Base-by-base conservation (phyloP, 1,284 basidiomycete genomes). In the Hymenochaete sp. region DNA sequence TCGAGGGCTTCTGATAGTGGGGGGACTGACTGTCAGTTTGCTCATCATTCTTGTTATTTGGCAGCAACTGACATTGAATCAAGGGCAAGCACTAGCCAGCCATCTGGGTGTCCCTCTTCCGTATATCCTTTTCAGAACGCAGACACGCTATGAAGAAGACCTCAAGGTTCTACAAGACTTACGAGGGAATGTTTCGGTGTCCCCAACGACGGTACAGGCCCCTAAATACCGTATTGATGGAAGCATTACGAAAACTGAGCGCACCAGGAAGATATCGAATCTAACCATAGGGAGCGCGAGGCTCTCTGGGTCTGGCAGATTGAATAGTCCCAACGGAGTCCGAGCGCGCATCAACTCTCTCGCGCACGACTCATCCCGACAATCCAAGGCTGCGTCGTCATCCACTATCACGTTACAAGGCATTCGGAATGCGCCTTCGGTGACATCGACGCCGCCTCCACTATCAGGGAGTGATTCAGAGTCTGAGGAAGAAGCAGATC, bases 31-130 rank as follows among this genome's bases (percentile, higher is more conserved):
- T 89, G 85, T 86, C 57, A 62, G 79, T 70, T 14, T 47, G 26
- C 13, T 44, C 31, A 27, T 51, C 27, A 8, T 29, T 4, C 24
- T 14, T 40, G n/a, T 21, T 24, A 9, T 25, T 18, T 22, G 32
- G 19, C 29, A 45, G 14, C 16, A 32, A 38, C n/a, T 44, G 26
- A 22, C 29, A 16, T 7, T 48, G 11, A 13, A 22, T 19, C 49
- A 54, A 89, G 85, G 85, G 85, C 85, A 83, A 61, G 81, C 75
- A 28, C 72, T 89, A 14, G 82, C 85, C 9, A 68, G 72, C n/a
- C 83, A 82, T 57, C 70, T 89, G 4, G 68, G 80, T 53, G 83
- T 87, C 1, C 85, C 86, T 2, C 62, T 89, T 2, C 86, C 85
- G 0, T 89, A 88, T 59, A 70, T 89, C 28, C 71, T 89, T 11